Percentiles rank a stretch among this genome's conserved stretches.
These are phyloP conservation scores for Ganoderma lingzhi DNA, from an alignment of 1,284 basidiomycete species.

Conservation along the genomic window DNA sequence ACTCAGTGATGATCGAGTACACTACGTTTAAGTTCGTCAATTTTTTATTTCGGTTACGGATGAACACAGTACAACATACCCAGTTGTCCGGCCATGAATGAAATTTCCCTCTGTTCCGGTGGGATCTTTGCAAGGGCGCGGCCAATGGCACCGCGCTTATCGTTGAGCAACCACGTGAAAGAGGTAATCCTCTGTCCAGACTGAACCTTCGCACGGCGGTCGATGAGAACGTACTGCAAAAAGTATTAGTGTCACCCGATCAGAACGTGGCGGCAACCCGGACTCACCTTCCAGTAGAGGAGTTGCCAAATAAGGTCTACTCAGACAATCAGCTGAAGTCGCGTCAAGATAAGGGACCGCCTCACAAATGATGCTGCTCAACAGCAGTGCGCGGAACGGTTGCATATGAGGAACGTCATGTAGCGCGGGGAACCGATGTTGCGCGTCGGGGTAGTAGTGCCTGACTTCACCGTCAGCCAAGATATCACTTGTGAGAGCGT, in stretches of 20 bases:
- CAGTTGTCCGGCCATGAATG: conserved; percentile 89
- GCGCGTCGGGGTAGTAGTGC: conserved; percentile 84
- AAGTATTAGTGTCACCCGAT: not conserved
- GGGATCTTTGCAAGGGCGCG: conserved; percentile 67
- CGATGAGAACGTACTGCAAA: conserved; percentile 80
- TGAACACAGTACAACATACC: conserved; percentile 50
- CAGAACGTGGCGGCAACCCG: not conserved
- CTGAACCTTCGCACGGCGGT: conserved; percentile 85
- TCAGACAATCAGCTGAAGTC: conserved; percentile 19
- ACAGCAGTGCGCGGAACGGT: conserved; percentile 66
- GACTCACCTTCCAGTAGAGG: conserved; percentile 85
- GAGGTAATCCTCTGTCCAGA: conserved; percentile 89
- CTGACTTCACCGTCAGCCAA: conserved; percentile 46
- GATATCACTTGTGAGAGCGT: too few relatives aligned
- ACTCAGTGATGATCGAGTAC: conserved; percentile 86
- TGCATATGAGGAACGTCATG: conserved; percentile 67
- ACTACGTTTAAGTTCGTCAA: conserved; percentile 50
- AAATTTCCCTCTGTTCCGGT: conserved; percentile 68
- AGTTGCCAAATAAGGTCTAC: conserved; percentile 89
- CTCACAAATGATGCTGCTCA: conserved; percentile 81
- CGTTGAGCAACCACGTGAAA: conserved; percentile 85
- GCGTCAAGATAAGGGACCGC: conserved; percentile 29
- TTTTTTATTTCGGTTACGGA: not conserved
- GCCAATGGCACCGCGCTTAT: conserved; percentile 86
- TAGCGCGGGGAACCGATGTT: conserved; percentile 85